Percentiles rank a stretch among this genome's conserved stretches.
phyloP scores from a whole-genome alignment of 83 land plant species.

The Picea engelmannii region DNA sequence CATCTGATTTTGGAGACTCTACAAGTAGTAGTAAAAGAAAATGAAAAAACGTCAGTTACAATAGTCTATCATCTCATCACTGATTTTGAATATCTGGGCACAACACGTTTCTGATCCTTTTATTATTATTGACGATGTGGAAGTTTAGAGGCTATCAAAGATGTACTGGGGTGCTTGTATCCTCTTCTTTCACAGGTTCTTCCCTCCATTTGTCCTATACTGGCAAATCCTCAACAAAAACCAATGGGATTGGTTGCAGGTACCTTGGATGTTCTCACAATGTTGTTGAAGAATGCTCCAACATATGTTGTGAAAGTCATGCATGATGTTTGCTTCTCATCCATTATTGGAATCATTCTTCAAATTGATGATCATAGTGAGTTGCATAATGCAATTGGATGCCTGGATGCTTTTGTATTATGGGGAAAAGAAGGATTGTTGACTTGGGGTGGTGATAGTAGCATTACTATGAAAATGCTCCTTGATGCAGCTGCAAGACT shows the following conservation, averaged over 20 bases:
- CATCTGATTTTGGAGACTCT: no score
- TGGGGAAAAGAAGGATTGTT: constrained; percentile 75
- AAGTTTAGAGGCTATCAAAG: constrained; percentile 89
- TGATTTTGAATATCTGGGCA: constrained; percentile 81
- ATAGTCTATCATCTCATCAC: constrained; percentile 71
- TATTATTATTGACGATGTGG: constrained; percentile 86
- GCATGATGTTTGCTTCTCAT: constrained; percentile 63
- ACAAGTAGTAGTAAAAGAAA: constrained; percentile 42
- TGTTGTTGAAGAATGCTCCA: constrained; percentile 75
- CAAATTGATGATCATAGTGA: constrained; percentile 88
- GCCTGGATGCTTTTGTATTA: constrained; percentile 76
- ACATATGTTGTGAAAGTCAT: constrained; percentile 61
- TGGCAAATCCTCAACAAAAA: no score
- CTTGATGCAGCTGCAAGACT: constrained; percentile 94
- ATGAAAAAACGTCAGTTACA: constrained; percentile 46
- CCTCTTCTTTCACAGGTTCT: constrained; percentile 70
- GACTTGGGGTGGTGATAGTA: constrained; percentile 73
- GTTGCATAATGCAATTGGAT: constrained; percentile 95
- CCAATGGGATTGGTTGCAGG: no score
- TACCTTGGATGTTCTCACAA: no score
- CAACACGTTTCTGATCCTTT: constrained; percentile 89
- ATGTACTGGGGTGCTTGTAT: constrained; percentile 73
- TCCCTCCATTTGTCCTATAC: constrained; percentile 68
- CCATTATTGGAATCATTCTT: constrained; percentile 54
- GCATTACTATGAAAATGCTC: constrained; percentile 74